phyloP scores from a whole-genome alignment of 2,329 filamentous ascomycete species.

The Penicillium aurantiogriseum region DNA sequence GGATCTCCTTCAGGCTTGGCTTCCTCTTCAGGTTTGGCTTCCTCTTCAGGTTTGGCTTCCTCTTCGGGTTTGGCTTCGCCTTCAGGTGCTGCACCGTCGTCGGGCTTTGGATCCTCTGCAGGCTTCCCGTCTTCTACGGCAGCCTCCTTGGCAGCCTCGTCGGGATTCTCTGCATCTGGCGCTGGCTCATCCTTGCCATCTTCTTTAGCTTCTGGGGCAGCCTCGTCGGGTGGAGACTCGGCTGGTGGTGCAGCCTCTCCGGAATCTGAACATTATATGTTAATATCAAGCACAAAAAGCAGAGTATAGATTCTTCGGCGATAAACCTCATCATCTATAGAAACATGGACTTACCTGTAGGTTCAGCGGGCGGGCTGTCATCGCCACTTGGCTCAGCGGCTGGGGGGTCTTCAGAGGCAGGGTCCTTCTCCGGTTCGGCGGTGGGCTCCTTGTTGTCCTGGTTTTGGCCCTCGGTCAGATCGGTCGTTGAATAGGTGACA shows the following conservation, averaged over 20 bases:
- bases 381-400: constrained; percentile 25
- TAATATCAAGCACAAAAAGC: constrained; percentile 2
- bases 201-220: constrained; percentile 26
- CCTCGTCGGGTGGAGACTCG: constrained; percentile 20
- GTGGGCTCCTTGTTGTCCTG: constrained; percentile 36
- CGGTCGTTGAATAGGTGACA: constrained; percentile 32
- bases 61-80: constrained; percentile 7
- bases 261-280: constrained; percentile 24
- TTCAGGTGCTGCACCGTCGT: constrained; percentile 9
- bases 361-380: constrained; percentile 28
- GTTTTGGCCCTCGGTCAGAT: constrained; percentile 38
- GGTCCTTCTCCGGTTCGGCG: constrained; percentile 33
- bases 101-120: constrained; percentile 14
- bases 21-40: not conserved
- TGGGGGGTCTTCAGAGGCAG: constrained; percentile 21
- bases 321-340: not conserved
- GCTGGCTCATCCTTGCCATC: constrained; percentile 21
- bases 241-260: constrained; percentile 29
- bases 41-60: not conserved
- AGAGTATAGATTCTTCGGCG: not conserved
- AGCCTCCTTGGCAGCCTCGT: constrained; percentile 14
- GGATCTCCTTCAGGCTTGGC: not conserved
- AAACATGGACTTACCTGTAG: constrained; percentile 30
- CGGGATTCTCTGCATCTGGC: constrained; percentile 16
- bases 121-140: constrained; percentile 15